These are phyloP conservation scores for Corymbia maculata DNA, from an alignment of 345 rosid genomes.

Conservation along the genomic window DNA sequence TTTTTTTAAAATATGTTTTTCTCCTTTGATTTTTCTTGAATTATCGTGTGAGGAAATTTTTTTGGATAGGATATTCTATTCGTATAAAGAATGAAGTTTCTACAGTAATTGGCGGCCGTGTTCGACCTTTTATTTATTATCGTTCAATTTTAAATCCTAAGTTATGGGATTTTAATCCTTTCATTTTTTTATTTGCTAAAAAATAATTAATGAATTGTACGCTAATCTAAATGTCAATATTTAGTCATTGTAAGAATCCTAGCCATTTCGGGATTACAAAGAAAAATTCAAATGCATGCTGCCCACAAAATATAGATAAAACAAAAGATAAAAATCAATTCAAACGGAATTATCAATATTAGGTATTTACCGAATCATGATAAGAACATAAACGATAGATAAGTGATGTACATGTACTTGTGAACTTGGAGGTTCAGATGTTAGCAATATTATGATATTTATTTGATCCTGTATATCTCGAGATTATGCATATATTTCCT, in stretches of 20 bases:
- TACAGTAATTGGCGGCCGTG: neutral
- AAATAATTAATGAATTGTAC: neutral
- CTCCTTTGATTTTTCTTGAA: neutral
- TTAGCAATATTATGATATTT: too few species aligned
- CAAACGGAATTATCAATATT: too few species aligned
- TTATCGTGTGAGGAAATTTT: neutral
- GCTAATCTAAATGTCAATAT: neutral
- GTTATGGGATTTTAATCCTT: neutral
- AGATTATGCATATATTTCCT: too few species aligned
- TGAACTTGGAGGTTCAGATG: too few species aligned
- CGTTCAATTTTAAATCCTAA: neutral
- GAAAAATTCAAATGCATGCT: too few species aligned
- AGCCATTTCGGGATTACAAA: neutral
- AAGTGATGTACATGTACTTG: too few species aligned
- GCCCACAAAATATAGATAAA: neutral
- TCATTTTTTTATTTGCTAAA: too few species aligned
- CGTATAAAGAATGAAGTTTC: neutral
- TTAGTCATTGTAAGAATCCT: neutral
- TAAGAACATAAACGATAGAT: neutral
- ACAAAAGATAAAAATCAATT: neutral
- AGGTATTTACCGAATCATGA: neutral
- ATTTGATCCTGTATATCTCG: too few species aligned
- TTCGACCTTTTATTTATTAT: too few species aligned
- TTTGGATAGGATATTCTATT: neutral
- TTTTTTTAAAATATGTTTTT: neutral